Evolutionary conservation across 2,329 filamentous ascomycete species (phyloP).

Genomic region (Ceratocystis cacaofunesta): DNA sequence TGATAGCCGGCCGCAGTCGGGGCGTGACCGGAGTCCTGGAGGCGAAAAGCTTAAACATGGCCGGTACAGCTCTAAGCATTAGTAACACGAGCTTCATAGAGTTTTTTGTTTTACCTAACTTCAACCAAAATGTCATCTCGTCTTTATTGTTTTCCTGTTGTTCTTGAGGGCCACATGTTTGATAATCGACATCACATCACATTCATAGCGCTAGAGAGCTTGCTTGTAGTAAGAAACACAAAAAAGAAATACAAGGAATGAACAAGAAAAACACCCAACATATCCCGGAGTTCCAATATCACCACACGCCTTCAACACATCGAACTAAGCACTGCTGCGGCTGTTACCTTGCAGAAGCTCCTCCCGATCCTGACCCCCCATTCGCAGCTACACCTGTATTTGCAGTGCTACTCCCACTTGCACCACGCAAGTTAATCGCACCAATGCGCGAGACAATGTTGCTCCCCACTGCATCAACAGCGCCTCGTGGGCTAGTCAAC

Average conservation of each 20-base stretch:
- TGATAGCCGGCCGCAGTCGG: background rate
- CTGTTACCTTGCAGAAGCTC: background rate
- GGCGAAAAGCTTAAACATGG: background rate
- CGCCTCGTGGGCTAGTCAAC: conserved; percentile 70
- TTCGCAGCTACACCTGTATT: background rate
- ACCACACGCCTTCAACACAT: background rate
- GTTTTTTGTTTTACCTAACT: too few species aligned
- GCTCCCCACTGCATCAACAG: conserved; percentile 84
- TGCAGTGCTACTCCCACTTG: conserved; percentile 10
- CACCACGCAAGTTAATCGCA: conserved; percentile 54
- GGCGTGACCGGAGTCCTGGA: background rate
- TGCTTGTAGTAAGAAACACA: background rate
- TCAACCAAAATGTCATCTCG: too few species aligned
- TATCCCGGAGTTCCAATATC: background rate
- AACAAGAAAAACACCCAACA: background rate
- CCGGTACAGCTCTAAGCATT: background rate
- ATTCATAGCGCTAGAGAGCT: background rate
- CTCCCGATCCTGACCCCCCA: background rate
- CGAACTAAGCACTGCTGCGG: background rate
- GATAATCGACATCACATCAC: background rate
- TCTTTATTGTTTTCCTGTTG: background rate
- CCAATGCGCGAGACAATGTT: conserved; percentile 80
- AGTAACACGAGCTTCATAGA: background rate
- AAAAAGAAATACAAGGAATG: background rate
- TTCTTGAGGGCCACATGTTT: background rate